Evolutionary conservation across 1,139 yeast species (phyloP).

Genomic region (Debaryomycetaceae sp.): DNA sequence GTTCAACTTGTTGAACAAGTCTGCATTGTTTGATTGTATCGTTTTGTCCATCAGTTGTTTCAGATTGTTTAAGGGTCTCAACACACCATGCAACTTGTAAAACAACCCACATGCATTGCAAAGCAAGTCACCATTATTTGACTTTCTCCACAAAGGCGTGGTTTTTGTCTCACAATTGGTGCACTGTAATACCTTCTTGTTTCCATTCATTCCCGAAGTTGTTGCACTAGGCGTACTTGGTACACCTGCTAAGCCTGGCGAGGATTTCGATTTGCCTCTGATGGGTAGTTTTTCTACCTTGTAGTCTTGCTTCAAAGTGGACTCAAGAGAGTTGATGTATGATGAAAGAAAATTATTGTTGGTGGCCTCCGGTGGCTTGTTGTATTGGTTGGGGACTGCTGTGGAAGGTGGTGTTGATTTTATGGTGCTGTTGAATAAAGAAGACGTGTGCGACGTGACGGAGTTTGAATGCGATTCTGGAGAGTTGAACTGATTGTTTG

Average conservation of each 20-base stretch:
- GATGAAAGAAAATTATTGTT: constrained; percentile 32
- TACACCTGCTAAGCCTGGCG: background rate
- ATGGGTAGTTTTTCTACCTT: constrained; percentile 9
- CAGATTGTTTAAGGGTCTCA: constrained; percentile 34
- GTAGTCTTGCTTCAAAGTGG: constrained; percentile 29
- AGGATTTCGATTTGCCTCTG: background rate
- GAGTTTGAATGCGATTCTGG: constrained; percentile 10
- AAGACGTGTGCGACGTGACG: constrained; percentile 10
- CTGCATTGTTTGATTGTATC: constrained; percentile 22
- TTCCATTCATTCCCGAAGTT: constrained; percentile 1
- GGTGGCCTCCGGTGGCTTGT: constrained; percentile 2
- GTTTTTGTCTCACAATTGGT: constrained; percentile 45
- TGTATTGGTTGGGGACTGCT: background rate
- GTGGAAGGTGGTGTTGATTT: constrained; percentile 8
- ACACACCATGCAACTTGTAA: constrained; percentile 44
- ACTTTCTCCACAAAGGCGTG: constrained; percentile 47
- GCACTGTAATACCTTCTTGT: constrained; percentile 33
- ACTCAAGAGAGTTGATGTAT: constrained; percentile 39
- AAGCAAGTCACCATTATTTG: constrained; percentile 41
- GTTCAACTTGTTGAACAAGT: constrained; percentile 20
- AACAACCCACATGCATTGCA: constrained; percentile 50
- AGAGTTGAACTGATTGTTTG: constrained; percentile 7
- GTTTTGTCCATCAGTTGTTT: constrained; percentile 13
- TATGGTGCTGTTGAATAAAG: constrained; percentile 8
- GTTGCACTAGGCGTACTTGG: background rate